A percentile compares a stretch with the other conserved stretches of the same genome.
These are phyloP conservation scores for Setomelanomma holmii DNA, from an alignment of 2,329 filamentous ascomycete genomes.

Conservation along the genomic window DNA sequence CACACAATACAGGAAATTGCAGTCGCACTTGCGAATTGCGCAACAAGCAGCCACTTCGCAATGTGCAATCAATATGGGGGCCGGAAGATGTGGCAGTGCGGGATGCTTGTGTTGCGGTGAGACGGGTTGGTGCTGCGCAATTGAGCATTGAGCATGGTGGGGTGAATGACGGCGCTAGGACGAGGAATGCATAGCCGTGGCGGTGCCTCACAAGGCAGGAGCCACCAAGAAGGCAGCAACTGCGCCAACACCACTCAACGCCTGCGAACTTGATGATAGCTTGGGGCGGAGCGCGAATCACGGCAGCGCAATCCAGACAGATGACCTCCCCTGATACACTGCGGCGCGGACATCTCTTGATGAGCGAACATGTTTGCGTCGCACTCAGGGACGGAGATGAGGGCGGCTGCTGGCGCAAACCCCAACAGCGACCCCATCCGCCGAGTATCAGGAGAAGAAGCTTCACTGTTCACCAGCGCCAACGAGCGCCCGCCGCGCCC, in stretches of 20 bases:
- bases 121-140: constrained; percentile 27
- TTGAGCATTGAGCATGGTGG: constrained; percentile 16
- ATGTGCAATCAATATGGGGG: constrained; percentile 15
- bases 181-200: constrained; percentile 25
- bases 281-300: constrained; percentile 27
- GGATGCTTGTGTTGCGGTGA: constrained; percentile 27
- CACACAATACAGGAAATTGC: constrained; percentile 3
- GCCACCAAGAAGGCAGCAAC: constrained; percentile 23
- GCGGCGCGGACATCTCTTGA: constrained; percentile 6
- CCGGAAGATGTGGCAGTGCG: constrained; percentile 33
- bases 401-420: constrained; percentile 29
- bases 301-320: constrained; percentile 6
- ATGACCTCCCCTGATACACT: constrained; percentile 20
- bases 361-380: constrained; percentile 25
- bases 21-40: constrained; percentile 11
- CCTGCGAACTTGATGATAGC: constrained; percentile 26
- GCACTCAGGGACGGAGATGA: constrained; percentile 25
- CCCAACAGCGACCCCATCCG: constrained; percentile 9
- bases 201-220: constrained; percentile 16
- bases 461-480: constrained; percentile 15
- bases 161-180: constrained; percentile 11
- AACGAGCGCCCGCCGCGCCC: constrained; percentile 15
- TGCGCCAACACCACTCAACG: constrained; percentile 16
- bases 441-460: constrained; percentile 11
- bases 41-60: constrained; percentile 18